Base-by-base conservation (phyloP, 345 rosid genomes). In the Hibiscus mutabilis region DNA sequence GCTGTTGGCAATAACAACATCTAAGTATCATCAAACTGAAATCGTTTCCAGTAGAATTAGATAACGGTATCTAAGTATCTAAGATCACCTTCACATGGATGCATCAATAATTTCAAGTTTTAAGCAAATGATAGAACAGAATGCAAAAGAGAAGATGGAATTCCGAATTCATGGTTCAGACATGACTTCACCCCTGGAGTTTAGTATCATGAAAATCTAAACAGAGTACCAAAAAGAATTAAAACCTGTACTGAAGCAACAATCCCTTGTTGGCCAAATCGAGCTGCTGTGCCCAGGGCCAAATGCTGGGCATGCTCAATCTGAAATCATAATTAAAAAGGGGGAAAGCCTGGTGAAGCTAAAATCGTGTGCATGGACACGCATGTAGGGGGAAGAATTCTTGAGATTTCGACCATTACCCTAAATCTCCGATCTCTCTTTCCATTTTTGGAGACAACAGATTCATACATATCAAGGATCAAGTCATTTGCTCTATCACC, bases 221-320 rank as follows among this genome's bases (percentile, higher is more conserved):
- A 67, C 29, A 47, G 33, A 21, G 57, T 16, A 59, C 3, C 35
- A 68, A 10, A 70, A 40, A 69, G 13, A 75, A 72, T 53, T 42
- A 77, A 68, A 74, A 89, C 98, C 92, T 93, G 98, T 12, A 89
- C 84, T 37, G 97, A 94, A 71, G 91, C 98, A 77, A 91, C 73
- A 71, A 89, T 76, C 56, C 84, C 80, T 77, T 82, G 89, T 64
- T 83, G 80, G 78, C 97, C 94, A 72, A 94, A 91, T 73, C 86
- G 83, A 13, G 60, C 79, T 9, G 83, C 83, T 77, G 89, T 75
- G 69, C 88, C 90, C 25, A 86, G 81, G 69, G 87, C 82, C 77
- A 94, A 80, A 84, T 94, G 96, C 77, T 94, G 98, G 11, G 91
- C 96, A 74, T 91, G 97, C 86, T 94, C 97, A 71, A 91, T 87